Evolutionary conservation across 2,329 filamentous ascomycete genomes (phyloP).

Genomic region (Tolypocladium pustulatum): DNA sequence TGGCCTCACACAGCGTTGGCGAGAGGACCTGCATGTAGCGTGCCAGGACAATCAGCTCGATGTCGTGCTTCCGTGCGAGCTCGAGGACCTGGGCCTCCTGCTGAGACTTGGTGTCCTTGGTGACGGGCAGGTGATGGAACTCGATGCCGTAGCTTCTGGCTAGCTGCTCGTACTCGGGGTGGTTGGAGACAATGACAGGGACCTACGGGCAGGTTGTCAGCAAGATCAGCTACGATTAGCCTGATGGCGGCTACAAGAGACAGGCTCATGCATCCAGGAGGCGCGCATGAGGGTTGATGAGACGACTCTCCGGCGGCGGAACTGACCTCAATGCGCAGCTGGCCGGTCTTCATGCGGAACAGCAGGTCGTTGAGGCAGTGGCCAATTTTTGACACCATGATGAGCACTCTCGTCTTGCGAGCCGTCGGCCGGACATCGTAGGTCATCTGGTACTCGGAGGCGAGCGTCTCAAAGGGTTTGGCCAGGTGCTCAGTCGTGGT

Average conservation of each 20-base stretch:
- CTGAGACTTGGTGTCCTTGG: constrained; percentile 62
- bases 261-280: neutral
- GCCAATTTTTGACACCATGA: constrained; percentile 86
- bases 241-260: neutral
- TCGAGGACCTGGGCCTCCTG: constrained; percentile 65
- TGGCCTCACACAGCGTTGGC: constrained; percentile 61
- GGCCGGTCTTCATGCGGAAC: constrained; percentile 65
- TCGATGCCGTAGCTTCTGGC: constrained; percentile 65
- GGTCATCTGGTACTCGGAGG: constrained; percentile 54
- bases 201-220: constrained; percentile 24
- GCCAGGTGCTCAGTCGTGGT: constrained; percentile 39
- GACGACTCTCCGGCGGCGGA: neutral
- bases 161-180: constrained; percentile 60
- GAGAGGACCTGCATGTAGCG: constrained; percentile 84
- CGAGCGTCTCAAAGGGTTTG: constrained; percentile 49
- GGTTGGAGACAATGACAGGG: constrained; percentile 73
- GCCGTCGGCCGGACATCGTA: constrained; percentile 60
- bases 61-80: constrained; percentile 54
- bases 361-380: constrained; percentile 78
- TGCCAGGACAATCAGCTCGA: constrained; percentile 72
- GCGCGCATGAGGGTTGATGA: neutral
- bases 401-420: constrained; percentile 64
- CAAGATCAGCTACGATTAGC: neutral
- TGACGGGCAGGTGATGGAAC: constrained; percentile 75
- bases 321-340: constrained; percentile 55